Evolutionary conservation across 208 protist species (phyloP), one percentile per base, ranked within the genome.

Genomic region (Polymyxa betae): DNA sequence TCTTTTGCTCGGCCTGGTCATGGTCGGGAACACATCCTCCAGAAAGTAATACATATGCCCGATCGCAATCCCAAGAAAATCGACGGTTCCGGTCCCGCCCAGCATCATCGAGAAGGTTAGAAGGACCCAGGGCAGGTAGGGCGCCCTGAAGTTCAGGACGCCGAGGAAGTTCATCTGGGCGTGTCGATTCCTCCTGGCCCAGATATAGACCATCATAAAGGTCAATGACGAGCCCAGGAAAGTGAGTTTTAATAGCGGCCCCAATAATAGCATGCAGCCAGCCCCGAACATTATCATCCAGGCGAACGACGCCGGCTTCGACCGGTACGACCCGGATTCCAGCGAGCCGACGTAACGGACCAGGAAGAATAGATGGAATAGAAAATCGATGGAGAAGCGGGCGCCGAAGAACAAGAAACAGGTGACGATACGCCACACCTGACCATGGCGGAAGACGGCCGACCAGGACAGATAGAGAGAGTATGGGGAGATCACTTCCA

Each of bases 361-460:
- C 93, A 97, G 90, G 93, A 97, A 97, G 88, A 95, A 97, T 94
- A 97, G 95, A 92, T 97, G 95, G 88, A 97, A 96, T 40, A 97
- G 20, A 88, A 97, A 97, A 90, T 96, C 94, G 32, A 97, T 66
- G n/a, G 90, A 91, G 38, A 96, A 89, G 38, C 89, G n/a, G 32
- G 94, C 95, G 41, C 95, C 96, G 91, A 96, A 97, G 92, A 96
- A 97, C 44, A 97, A 91, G 91, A 97, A 97, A 45, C 93, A 96
- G 35, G 96, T 97, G 0, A 97, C 38, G 0, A 97, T 45, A 64
- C 96, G 91, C 96, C 96, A 97, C 44, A 90, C 89, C 90, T 94
- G 91, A 0, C 54, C 40, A n/a, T 92, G 90, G 0, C 91, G 16
- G 45, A 90, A 82, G 49, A 95, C 92, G 0, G 94, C 52, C 35